These are phyloP conservation scores for Aurantiochytrium sp. DNA, from an alignment of 108 stramenopile genomes.

Conservation along the genomic window DNA sequence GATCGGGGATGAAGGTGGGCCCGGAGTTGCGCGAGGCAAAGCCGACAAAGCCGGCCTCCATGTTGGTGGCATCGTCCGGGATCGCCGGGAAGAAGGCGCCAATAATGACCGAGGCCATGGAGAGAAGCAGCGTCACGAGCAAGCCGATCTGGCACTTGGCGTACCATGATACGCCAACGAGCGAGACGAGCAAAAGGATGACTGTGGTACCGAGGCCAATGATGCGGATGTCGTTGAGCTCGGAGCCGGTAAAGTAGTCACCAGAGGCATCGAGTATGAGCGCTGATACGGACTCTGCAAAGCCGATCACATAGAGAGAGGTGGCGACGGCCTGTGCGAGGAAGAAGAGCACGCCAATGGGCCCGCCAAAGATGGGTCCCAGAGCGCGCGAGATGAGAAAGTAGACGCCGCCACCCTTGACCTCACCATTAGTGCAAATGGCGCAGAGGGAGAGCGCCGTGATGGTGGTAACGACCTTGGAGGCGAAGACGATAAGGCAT, in stretches of 20 bases:
- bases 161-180: constrained; percentile 26
- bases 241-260: background rate
- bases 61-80: background rate
- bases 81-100: constrained; percentile 17
- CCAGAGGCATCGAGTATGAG: background rate
- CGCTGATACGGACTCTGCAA: constrained; percentile 44
- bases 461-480: constrained; percentile 51
- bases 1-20: constrained; percentile 17
- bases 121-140: constrained; percentile 15
- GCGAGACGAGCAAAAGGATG: background rate
- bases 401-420: constrained; percentile 70
- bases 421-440: constrained; percentile 66
- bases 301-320: constrained; percentile 62
- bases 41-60: constrained; percentile 8
- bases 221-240: constrained; percentile 11
- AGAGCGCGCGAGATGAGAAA: constrained; percentile 62
- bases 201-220: constrained; percentile 16
- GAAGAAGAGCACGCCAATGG: constrained; percentile 64
- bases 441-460: constrained; percentile 63
- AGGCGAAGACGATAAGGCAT: constrained; percentile 34
- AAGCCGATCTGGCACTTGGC: constrained; percentile 20
- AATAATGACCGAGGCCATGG: background rate
- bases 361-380: constrained; percentile 62
- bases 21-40: constrained; percentile 43
- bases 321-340: constrained; percentile 55